phyloP scores from a whole-genome alignment of 805 yeast genomes.

The Teunomyces funiuensis region DNA sequence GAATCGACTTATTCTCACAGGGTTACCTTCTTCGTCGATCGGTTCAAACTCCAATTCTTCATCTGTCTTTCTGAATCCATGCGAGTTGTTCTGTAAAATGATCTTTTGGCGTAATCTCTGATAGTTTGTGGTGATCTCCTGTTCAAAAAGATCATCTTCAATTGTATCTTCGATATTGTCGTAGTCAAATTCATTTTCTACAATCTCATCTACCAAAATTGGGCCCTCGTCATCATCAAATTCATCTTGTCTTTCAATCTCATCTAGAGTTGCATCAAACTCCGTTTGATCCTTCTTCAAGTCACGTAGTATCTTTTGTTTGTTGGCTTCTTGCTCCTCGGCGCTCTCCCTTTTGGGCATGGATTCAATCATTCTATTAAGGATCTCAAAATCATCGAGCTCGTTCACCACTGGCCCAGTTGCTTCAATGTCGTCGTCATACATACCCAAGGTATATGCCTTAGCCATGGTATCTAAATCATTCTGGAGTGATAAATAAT shows the following conservation, averaged over 20 bases:
- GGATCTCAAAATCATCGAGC: conserved; percentile 52
- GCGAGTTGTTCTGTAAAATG: conserved; percentile 37
- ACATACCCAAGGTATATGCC: conserved; percentile 59
- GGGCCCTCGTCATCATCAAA: conserved; percentile 38
- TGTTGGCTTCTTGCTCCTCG: conserved; percentile 2
- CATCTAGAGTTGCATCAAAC: conserved; percentile 14
- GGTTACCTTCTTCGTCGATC: conserved; percentile 61
- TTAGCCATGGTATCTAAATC: conserved; percentile 59
- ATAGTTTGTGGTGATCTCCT: conserved; percentile 56
- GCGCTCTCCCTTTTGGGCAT: conserved; percentile 17
- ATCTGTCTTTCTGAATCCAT: conserved; percentile 45
- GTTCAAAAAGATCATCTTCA: conserved; percentile 30
- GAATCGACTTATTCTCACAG: conserved; percentile 63
- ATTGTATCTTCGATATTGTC: conserved; percentile 16
- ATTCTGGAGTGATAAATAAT: conserved; percentile 38
- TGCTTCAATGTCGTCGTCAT: conserved; percentile 58
- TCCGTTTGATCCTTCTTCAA: conserved; percentile 1
- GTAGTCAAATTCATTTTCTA: conserved; percentile 34
- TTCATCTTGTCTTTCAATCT: conserved; percentile 22
- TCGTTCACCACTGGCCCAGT: conserved; percentile 57
- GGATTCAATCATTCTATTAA: conserved; percentile 49
- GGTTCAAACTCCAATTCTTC: conserved; percentile 64
- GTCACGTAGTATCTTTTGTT: neutral
- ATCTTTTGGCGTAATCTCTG: conserved; percentile 55
- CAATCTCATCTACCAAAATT: conserved; percentile 41